Evolutionary conservation across 2,329 filamentous ascomycete species (phyloP), one percentile per base, ranked within the genome.

Genomic region (Diaporthe aspalathi): DNA sequence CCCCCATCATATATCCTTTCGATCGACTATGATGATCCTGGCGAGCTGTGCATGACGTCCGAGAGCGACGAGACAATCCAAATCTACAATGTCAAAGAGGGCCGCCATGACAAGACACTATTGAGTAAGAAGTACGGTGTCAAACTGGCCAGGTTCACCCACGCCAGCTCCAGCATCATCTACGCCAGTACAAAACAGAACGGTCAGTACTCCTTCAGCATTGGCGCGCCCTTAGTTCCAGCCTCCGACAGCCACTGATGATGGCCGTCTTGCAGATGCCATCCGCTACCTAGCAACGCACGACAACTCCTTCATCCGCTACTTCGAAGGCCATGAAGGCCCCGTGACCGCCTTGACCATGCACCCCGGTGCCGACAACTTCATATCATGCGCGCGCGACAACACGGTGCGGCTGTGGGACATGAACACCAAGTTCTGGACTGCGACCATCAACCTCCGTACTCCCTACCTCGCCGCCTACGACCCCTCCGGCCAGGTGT

Each of bases 131-230:
- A 99, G 80, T 99, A 99, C 78, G 96, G 96, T 72, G 94, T 94
- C 22, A 96, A 97, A 80, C 88, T 98, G 70, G 96, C 96, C 47
- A 93, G 94, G 76, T 99, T 98, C 81, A 97, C 95, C 1, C 96
- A 98, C 80, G 93, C 95, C 73, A 91, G 91, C 75, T 94, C 94
- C 27, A 95, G 94, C 79, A 94, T 99, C 78, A 91, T 99, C 72
- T 98, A 98, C 78, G 95, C 96, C 66, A 97, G 94, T 79, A 99
- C 96, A 16, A 98, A 97, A 80, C 91, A 97, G 76, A 97, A 99
- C 78, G 89, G 92, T 94, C 84, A 73, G 84, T 20, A 43, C 24
- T 43, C 35, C 35, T 38, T 24, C 16, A 8, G 50, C 68, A 20
- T 32, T 27, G 12, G 7, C n/a, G 43, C n/a, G 9, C 32, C 27